Conservation (phyloP, 139 green algal species). For the Chlamydomonas incerta region DNA sequence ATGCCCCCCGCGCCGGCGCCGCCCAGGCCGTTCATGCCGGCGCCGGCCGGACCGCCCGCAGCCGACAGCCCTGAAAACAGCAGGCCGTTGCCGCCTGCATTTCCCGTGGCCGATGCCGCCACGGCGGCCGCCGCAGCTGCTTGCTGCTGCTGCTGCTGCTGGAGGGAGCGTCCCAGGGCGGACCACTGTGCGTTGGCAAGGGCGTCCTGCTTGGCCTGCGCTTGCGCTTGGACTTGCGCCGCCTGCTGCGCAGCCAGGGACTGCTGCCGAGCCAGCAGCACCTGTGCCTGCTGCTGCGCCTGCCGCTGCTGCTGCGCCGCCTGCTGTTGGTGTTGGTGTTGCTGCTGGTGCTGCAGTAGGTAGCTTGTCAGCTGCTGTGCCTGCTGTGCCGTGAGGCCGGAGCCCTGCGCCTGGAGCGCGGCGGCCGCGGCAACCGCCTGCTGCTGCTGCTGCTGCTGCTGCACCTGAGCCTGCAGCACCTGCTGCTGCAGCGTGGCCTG, state of each 20-base stretch:
- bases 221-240: not conserved
- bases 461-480: conserved; percentile 15
- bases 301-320: not conserved
- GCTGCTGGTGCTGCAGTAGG: conserved; percentile 22
- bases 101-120: not conserved
- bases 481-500: conserved; percentile 6
- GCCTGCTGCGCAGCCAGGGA: no score
- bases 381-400: conserved; percentile 9
- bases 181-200: conserved; percentile 9
- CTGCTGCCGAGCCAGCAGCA: conserved; percentile 21
- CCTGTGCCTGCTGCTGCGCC: conserved; percentile 20
- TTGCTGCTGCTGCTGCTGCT: conserved; percentile 24
- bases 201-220: conserved; percentile 28
- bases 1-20: not conserved
- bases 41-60: not conserved
- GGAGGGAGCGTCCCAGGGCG: conserved; percentile 4
- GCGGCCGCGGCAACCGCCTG: conserved; percentile 7
- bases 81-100: not conserved
- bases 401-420: conserved; percentile 11
- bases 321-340: not conserved
- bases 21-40: not conserved
- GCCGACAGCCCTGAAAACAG: not conserved
- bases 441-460: not conserved
- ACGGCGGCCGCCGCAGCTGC: not conserved
- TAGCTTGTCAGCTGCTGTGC: conserved; percentile 22